Evolutionary conservation across 371 early-diverging fungal genomes (phyloP), one percentile per base, ranked within the genome.

Genomic region (Rhizomucor pusillus): DNA sequence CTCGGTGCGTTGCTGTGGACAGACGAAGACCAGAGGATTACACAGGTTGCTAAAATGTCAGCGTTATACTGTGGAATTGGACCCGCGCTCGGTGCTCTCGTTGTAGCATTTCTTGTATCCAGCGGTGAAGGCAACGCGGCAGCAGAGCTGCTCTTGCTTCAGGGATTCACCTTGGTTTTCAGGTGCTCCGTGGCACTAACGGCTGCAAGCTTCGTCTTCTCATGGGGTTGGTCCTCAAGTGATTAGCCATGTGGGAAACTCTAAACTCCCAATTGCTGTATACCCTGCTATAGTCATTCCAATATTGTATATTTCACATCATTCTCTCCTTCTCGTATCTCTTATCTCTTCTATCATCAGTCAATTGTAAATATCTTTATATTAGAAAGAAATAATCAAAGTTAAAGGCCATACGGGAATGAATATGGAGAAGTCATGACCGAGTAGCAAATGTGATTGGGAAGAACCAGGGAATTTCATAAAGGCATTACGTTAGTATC

Each of bases 171-270:
- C 10, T 35, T 62, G 1, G 52, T 68, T 14, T 70, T 50, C 41
- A 66, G 67, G 23, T 52, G 47, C 13, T 52, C 60, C 18, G 62
- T 74, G 19, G 68, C 61, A 1, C 22, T 67, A 1, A 53, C 59
- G 3, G 57, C 68, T 20, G 47, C 67, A 4, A 74, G 74, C 47
- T 70, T 70, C 40, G 66, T 74, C 23, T 47, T 68, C 4, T 63
- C 74, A 19, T 74, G 74, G 74, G 74, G 74, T n/a, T 70, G 70
- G 74, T 65, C 66, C 18, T 52, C 62, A 13, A 49, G 56, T 10
- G 65, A 70, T 37, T 65, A 43, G 59, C 3, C 3, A 29, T 29
- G 29, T 5, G 29, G 29, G 7, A 29, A 29, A 29, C 7, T 5
- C 29, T 29, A 7, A 29, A 29, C 29, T 29, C n/a, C n/a, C n/a